Evolutionary conservation across 164 flowering plant genomes (phyloP), one percentile per base, ranked within the genome.

Genomic region (Tetrastigma voinierianum): DNA sequence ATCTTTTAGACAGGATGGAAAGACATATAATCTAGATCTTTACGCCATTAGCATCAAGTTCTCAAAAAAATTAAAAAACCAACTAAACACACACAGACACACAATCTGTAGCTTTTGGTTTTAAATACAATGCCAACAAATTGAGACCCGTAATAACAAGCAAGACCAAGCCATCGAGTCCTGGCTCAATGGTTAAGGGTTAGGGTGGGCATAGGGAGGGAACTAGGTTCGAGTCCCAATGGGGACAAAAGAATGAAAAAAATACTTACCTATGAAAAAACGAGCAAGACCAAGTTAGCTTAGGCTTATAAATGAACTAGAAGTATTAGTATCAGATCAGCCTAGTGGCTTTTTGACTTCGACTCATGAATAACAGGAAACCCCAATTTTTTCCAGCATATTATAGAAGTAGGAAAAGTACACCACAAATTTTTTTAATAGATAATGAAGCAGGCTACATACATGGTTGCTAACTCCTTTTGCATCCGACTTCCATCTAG

Each of bases 401-500:
- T 24, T 57, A 2, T 18, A 55, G 52, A 51, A 17, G 17, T 6
- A 12, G 10, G 20, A 40, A 53, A 17, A 23, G 48, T n/a, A 25
- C 47, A 66, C 53, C 1, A 59, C 32, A 21, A 57, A 58, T 49
- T n/a, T n/a, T n/a, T n/a, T n/a, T n/a, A n/a, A n/a, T 20, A 54
- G 24, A 20, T 52, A 11, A 62, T 10, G 62, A 40, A 49, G 53
- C 13, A 60, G 58, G 51, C 23, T 59, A 78, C 87, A 13, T 81
- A 91, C 97, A 83, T 61, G 53, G 68, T 80, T 64, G 88, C 89
- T 52, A 92, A 75, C 70, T 83, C 88, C 44, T 21, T 48, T 71
- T 90, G 96, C 82, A 90, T 72, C 53, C 82, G 80, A 70, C 71
- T 87, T 72, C 92, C 94, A 24, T 90, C 82, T 77, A 78, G 54